These are phyloP conservation scores for Chamaenerion angustifolium DNA, from an alignment of 345 rosid species.

Conservation along the genomic window DNA sequence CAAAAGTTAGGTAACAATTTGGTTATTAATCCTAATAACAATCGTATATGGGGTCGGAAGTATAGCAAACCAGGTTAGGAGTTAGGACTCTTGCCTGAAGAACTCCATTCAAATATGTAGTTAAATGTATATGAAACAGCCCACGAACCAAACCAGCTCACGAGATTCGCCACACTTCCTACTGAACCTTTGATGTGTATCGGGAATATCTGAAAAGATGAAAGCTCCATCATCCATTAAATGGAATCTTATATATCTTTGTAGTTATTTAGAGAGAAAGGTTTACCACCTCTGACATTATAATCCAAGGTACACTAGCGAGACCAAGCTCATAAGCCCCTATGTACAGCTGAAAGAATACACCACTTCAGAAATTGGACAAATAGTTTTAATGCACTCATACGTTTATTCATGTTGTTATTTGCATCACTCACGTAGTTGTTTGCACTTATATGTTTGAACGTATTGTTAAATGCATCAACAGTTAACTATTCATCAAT, in stretches of 20 bases:
- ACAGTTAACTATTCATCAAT: too few species aligned
- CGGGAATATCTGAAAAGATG: constrained; percentile 6
- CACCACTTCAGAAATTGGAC: too few species aligned
- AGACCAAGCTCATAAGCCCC: constrained; percentile 50
- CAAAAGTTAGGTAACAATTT: too few species aligned
- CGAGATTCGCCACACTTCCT: constrained; percentile 34
- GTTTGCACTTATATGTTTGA: too few species aligned
- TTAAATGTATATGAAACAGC: constrained; percentile 30
- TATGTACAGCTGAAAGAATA: constrained; percentile 17
- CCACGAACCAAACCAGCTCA: constrained; percentile 43
- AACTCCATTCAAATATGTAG: constrained; percentile 38
- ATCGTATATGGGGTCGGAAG: not conserved
- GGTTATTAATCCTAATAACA: not conserved
- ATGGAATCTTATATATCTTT: too few species aligned
- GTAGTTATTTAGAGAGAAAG: too few species aligned
- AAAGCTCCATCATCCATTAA: not conserved
- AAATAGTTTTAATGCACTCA: too few species aligned
- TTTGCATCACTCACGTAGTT: too few species aligned
- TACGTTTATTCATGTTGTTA: too few species aligned
- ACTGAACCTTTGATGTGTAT: constrained; percentile 32
- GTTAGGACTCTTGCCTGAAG: constrained; percentile 16
- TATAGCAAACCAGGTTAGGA: not conserved
- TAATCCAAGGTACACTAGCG: constrained; percentile 69
- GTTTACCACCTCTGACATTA: constrained; percentile 90
- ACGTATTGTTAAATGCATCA: too few species aligned